A percentile compares a stretch with the other conserved stretches of the same genome.
Conservation (phyloP, 2,329 filamentous ascomycete species). For the Calycina herbarum region DNA sequence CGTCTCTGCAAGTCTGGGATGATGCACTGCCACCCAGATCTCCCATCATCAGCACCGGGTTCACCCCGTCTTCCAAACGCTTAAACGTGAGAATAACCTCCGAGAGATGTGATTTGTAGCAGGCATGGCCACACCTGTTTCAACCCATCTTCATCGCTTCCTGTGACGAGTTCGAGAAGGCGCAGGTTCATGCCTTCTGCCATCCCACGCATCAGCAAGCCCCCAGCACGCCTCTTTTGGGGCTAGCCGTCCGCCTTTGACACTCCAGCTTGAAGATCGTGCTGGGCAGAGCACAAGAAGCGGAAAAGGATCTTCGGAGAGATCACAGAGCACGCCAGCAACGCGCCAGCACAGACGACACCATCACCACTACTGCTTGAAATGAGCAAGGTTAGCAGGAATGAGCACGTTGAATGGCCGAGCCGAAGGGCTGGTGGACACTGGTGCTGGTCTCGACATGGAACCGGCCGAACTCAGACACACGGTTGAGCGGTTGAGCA, state of each 20-base stretch:
- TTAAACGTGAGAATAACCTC: neutral
- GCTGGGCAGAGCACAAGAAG: conserved; percentile 14
- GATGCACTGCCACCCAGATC: conserved; percentile 3
- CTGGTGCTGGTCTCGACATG: conserved; percentile 4
- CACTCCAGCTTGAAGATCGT: conserved; percentile 18
- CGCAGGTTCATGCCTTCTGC: conserved; percentile 17
- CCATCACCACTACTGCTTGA: conserved; percentile 4
- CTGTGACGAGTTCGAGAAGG: conserved; percentile 29
- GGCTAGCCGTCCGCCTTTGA: neutral
- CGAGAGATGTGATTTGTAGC: conserved; percentile 5
- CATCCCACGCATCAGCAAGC: neutral
- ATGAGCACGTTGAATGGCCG: conserved; percentile 5
- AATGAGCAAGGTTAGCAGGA: neutral
- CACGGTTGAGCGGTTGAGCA: conserved; percentile 12
- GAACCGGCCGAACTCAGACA: conserved; percentile 16
- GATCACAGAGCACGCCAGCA: neutral
- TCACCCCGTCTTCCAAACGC: neutral
- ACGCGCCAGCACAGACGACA: conserved; percentile 13
- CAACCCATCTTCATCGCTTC: conserved; percentile 17
- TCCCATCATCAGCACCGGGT: conserved; percentile 4
- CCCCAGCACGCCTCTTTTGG: neutral
- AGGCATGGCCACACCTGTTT: conserved; percentile 15
- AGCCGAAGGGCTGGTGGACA: neutral
- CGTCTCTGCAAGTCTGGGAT: neutral
- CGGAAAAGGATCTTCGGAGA: neutral